Percentiles rank a stretch among this genome's conserved stretches.
phyloP scores from a whole-genome alignment of 2,329 filamentous ascomycete genomes.

The Sarocladium strictum region DNA sequence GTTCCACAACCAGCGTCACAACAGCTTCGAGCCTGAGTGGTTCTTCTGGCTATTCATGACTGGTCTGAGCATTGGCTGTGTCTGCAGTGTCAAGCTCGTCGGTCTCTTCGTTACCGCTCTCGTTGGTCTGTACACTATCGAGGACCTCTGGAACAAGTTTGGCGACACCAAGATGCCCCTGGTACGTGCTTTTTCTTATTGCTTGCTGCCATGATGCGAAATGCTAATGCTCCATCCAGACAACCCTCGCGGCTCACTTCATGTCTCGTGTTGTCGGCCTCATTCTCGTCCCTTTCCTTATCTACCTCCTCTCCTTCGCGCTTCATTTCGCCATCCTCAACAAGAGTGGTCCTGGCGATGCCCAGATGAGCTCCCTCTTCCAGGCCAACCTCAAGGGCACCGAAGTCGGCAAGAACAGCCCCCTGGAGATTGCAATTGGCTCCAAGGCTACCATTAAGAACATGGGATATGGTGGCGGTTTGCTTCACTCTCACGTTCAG shows the following conservation, averaged over 20 bases:
- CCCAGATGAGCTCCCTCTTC: constrained; percentile 99
- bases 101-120: constrained; percentile 93
- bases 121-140: constrained; percentile 89
- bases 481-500: constrained; percentile 94
- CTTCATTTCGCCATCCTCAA: constrained; percentile 91
- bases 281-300: constrained; percentile 80
- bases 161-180: constrained; percentile 88
- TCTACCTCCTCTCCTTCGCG: constrained; percentile 95
- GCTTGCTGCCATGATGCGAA: constrained; percentile 13
- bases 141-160: constrained; percentile 98
- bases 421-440: constrained; percentile 83
- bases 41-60: constrained; percentile 91
- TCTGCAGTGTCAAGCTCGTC: constrained; percentile 98
- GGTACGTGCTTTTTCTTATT: constrained; percentile 37
- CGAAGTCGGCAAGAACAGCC: constrained; percentile 89
- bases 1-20: constrained; percentile 82
- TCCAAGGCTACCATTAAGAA: constrained; percentile 94
- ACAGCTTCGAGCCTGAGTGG: constrained; percentile 88
- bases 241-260: constrained; percentile 71
- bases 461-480: constrained; percentile 96
- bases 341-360: constrained; percentile 90
- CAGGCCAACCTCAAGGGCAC: constrained; percentile 94
- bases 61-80: constrained; percentile 92
- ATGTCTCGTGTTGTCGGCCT: constrained; percentile 75
- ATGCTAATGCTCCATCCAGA: constrained; percentile 18